Conservation (phyloP, 202 grass and related monocot genomes). For the Schoenoplectus triqueter region DNA sequence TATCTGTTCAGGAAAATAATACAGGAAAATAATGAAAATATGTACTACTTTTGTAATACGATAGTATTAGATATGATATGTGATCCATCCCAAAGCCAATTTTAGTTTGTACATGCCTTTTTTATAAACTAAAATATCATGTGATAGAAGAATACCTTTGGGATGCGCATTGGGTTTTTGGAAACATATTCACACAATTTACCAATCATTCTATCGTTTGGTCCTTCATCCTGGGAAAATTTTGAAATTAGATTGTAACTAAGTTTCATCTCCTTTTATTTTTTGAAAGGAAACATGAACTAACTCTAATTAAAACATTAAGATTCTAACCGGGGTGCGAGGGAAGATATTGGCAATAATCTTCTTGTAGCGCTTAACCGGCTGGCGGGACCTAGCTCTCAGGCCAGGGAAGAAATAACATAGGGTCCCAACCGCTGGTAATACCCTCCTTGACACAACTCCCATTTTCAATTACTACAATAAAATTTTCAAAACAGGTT, state of each 20-base stretch:
- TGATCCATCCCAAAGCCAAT: not conserved
- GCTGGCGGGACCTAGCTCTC: slow-evolving; percentile 74
- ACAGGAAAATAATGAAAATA: slow-evolving; percentile 20
- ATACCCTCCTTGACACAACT: slow-evolving; percentile 61
- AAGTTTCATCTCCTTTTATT: slow-evolving; percentile 11
- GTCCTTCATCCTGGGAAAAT: slow-evolving; percentile 70
- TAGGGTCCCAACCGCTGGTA: slow-evolving; percentile 63
- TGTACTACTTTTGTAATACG: not conserved
- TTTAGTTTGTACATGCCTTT: too few species aligned
- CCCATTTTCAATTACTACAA: slow-evolving; percentile 57
- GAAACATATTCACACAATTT: slow-evolving; percentile 94
- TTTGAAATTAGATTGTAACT: not conserved
- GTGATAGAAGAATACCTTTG: slow-evolving; percentile 55
- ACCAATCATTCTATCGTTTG: slow-evolving; percentile 85
- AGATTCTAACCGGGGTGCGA: slow-evolving; percentile 61
- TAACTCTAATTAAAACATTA: slow-evolving; percentile 13
- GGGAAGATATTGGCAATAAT: slow-evolving; percentile 94
- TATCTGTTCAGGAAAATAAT: slow-evolving; percentile 58
- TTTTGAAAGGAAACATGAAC: slow-evolving; percentile 1
- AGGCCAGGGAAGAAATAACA: slow-evolving; percentile 88
- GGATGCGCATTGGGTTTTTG: slow-evolving; percentile 85
- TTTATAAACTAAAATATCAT: not conserved
- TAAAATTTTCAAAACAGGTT: slow-evolving; percentile 28
- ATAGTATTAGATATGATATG: not conserved
- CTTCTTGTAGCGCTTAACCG: slow-evolving; percentile 97